A percentile compares a stretch with the other conserved stretches of the same genome.
phyloP scores from a whole-genome alignment of 2,329 filamentous ascomycete species.

The Plenodomus tracheiphilus region DNA sequence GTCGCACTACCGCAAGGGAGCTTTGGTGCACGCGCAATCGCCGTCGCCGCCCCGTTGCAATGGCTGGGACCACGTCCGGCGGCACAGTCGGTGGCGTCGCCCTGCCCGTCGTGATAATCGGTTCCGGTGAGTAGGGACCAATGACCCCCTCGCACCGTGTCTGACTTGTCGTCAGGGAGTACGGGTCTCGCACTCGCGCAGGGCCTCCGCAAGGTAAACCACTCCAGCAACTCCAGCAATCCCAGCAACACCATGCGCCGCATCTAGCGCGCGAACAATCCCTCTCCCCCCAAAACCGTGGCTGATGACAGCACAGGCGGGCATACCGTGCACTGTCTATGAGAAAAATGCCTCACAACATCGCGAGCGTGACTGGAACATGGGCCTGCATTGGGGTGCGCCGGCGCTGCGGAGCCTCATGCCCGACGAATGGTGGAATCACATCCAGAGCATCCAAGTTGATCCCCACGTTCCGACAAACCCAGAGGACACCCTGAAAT shows the following conservation, averaged over 20 bases:
- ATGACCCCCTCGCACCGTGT: slow-evolving; percentile 7
- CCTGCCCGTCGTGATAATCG: slow-evolving; percentile 35
- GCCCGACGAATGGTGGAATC: slow-evolving; percentile 55
- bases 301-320: slow-evolving; percentile 26
- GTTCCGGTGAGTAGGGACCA: slow-evolving; percentile 31
- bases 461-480: slow-evolving; percentile 53
- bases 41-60: background rate
- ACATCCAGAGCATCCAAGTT: slow-evolving; percentile 54
- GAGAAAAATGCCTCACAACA: slow-evolving; percentile 57
- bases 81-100: background rate
- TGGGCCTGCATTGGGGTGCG: slow-evolving; percentile 67
- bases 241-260: too few relatives aligned
- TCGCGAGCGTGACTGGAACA: slow-evolving; percentile 62
- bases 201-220: slow-evolving; percentile 39
- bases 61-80: slow-evolving; percentile 1
- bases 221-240: too few relatives aligned
- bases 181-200: slow-evolving; percentile 44
- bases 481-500: slow-evolving; percentile 38
- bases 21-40: background rate
- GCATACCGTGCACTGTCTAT: slow-evolving; percentile 55
- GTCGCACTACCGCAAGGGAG: too few relatives aligned
- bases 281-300: too few relatives aligned
- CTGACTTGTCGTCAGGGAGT: slow-evolving; percentile 28
- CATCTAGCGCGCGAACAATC: too few relatives aligned
- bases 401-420: slow-evolving; percentile 57